A percentile compares a stretch with the other conserved stretches of the same genome.
These are phyloP conservation scores for Backusella liffmaniae DNA, from an alignment of 192 early-diverging fungal genomes.

Conservation along the genomic window DNA sequence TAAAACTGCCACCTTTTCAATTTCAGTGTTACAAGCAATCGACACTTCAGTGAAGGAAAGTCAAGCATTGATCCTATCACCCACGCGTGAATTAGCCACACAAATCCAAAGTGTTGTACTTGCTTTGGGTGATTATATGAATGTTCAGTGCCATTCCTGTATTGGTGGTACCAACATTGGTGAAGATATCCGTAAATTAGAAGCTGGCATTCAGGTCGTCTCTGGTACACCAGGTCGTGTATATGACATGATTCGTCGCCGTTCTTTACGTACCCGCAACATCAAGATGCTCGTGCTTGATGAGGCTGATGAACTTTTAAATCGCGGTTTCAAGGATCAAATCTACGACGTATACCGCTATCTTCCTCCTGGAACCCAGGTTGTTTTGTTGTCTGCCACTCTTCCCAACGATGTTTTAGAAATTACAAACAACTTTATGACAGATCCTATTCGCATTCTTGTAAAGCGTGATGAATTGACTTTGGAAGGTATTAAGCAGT, in stretches of 20 bases:
- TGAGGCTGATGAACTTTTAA: constrained; percentile 96
- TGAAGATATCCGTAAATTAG: constrained; percentile 92
- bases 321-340: constrained; percentile 96
- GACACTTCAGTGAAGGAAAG: constrained; percentile 86
- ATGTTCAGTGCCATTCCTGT: constrained; percentile 92
- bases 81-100: constrained; percentile 94
- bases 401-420: constrained; percentile 95
- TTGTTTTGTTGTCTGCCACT: constrained; percentile 90
- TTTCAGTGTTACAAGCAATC: constrained; percentile 88
- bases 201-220: constrained; percentile 90
- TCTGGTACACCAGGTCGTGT: constrained; percentile 96
- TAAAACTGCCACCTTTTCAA: constrained; percentile 97
- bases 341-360: constrained; percentile 93
- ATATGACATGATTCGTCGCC: constrained; percentile 94
- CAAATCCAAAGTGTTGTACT: constrained; percentile 93
- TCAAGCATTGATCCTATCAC: constrained; percentile 91
- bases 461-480: constrained; percentile 99
- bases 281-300: constrained; percentile 97
- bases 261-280: constrained; percentile 73
- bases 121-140: constrained; percentile 97
- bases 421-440: constrained; percentile 97
- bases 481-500: constrained; percentile 98
- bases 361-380: constrained; percentile 89
- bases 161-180: constrained; percentile 92
- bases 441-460: constrained; percentile 89